phyloP scores from a whole-genome alignment of 108 stramenopile species.

The Pseudonitzschia multiseries region DNA sequence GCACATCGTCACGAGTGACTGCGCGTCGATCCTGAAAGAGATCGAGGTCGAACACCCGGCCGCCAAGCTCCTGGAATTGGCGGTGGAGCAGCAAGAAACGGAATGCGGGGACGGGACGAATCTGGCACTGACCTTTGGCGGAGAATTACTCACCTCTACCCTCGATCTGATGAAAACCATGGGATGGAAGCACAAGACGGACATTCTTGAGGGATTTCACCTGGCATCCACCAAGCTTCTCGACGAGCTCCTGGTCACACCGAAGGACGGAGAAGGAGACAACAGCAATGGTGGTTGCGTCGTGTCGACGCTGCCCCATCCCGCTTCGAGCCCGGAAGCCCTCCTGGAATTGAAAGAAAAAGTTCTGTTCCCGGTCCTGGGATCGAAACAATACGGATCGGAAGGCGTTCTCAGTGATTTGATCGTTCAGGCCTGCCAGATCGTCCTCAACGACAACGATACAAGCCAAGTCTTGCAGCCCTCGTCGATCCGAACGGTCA shows the following conservation, averaged over 20 bases:
- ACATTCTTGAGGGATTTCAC: slow-evolving; percentile 91
- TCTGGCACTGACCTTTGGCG: slow-evolving; percentile 90
- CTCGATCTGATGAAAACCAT: slow-evolving; percentile 88
- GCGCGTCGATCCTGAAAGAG: slow-evolving; percentile 94
- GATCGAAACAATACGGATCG: slow-evolving; percentile 88
- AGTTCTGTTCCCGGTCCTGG: slow-evolving; percentile 82
- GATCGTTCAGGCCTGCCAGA: slow-evolving; percentile 91
- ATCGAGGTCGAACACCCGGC: slow-evolving; percentile 98
- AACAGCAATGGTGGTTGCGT: slow-evolving; percentile 25
- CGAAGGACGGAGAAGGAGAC: slow-evolving; percentile 44
- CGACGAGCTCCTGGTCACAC: slow-evolving; percentile 67
- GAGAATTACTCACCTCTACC: slow-evolving; percentile 87
- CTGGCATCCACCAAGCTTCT: slow-evolving; percentile 67
- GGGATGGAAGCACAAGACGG: slow-evolving; percentile 82
- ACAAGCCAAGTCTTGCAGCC: slow-evolving; percentile 57
- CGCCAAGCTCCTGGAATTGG: slow-evolving; percentile 92
- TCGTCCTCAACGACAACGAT: slow-evolving; percentile 57
- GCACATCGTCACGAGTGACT: slow-evolving; percentile 97
- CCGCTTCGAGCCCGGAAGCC: slow-evolving; percentile 45
- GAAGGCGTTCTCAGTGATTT: slow-evolving; percentile 86
- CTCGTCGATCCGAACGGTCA: slow-evolving; percentile 94
- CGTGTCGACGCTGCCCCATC: slow-evolving; percentile 29
- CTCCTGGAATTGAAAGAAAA: slow-evolving; percentile 28
- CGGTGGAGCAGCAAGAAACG: slow-evolving; percentile 91
- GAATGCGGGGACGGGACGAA: slow-evolving; percentile 97